phyloP scores from a whole-genome alignment of 176 grass and related monocot species.

The Oryza longistaminata region DNA sequence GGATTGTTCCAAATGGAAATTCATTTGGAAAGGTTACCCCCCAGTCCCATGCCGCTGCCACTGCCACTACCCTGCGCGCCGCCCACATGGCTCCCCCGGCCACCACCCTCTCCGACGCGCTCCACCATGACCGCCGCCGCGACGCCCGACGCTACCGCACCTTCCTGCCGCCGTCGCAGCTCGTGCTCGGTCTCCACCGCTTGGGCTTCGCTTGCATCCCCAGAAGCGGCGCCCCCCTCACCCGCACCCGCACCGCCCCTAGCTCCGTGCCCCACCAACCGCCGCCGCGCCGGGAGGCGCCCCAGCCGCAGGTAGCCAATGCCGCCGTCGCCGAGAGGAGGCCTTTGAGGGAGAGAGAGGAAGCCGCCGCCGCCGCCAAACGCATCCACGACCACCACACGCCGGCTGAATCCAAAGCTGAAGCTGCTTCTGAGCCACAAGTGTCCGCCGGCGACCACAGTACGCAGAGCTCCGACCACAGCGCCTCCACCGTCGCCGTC shows the following conservation, averaged over 20 bases:
- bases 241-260: neutral
- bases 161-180: neutral
- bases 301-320: neutral
- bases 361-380: neutral
- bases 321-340: slow-evolving; percentile 25
- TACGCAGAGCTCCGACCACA: slow-evolving; percentile 12
- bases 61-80: neutral
- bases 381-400: neutral
- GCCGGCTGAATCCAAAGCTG: slow-evolving; percentile 4
- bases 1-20: neutral
- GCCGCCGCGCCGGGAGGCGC: neutral
- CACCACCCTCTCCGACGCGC: slow-evolving; percentile 37
- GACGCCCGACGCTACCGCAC: neutral
- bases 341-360: slow-evolving; percentile 68
- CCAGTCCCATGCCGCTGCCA: too few species aligned
- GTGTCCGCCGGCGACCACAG: neutral
- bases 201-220: slow-evolving; percentile 25
- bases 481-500: neutral
- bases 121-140: slow-evolving; percentile 27
- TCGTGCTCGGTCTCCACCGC: slow-evolving; percentile 25
- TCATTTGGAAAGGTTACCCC: neutral
- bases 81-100: neutral
- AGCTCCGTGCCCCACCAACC: neutral
- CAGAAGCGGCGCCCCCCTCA: neutral
- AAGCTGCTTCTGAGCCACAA: neutral